These are phyloP conservation scores for Entomophthora muscae DNA, from an alignment of 371 early-diverging fungal species.

Conservation along the genomic window DNA sequence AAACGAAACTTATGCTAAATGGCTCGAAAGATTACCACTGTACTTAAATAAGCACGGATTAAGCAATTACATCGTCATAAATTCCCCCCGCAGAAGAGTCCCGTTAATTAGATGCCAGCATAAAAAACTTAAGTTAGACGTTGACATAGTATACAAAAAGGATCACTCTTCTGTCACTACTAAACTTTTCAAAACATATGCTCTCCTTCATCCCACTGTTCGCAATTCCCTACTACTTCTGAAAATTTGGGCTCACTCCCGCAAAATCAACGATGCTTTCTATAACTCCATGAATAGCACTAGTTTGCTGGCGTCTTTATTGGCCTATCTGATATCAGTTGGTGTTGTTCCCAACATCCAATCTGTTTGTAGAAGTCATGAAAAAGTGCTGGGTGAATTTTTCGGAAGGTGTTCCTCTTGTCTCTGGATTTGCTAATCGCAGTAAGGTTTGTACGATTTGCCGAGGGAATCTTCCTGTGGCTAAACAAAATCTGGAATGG, in stretches of 20 bases:
- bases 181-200: background rate
- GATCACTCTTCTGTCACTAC: background rate
- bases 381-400: background rate
- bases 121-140: background rate
- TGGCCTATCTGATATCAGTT: background rate
- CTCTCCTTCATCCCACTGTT: background rate
- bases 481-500: background rate
- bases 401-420: background rate
- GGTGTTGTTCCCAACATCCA: background rate
- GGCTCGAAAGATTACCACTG: background rate
- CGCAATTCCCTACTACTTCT: background rate
- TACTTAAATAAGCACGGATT: background rate
- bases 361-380: background rate
- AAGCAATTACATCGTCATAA: background rate
- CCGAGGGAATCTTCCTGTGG: background rate
- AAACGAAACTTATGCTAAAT: background rate
- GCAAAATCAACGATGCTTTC: background rate
- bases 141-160: background rate
- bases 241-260: background rate
- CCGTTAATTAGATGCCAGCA: background rate
- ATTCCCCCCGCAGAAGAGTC: background rate
- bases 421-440: background rate
- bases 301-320: background rate
- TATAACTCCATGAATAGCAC: background rate
- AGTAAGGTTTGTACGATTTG: background rate